Evolutionary conservation across 1,139 yeast genomes (phyloP), one percentile per base, ranked within the genome.

Genomic region (Saccharomycopsis hybrid): DNA sequence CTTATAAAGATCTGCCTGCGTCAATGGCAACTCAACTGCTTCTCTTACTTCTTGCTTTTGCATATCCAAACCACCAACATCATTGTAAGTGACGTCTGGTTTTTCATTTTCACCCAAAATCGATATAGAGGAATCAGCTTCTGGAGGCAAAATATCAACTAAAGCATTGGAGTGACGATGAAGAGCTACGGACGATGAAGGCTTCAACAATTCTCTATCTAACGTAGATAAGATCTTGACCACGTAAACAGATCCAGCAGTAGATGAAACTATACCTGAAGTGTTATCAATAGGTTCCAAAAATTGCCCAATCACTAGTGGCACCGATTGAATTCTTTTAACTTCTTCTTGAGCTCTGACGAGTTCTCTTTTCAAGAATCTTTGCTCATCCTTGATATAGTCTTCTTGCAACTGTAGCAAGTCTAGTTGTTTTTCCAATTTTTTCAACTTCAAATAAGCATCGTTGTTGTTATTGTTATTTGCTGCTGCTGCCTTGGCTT

Each of bases 51-150:
- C 99, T 68, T 94, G 98, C 61, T 92, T 94, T 68, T 94, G 99
- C 95, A 90, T 90, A 67, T 94, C 99, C 65, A 94, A 76, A 44
- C 98, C 99, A 68, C 99, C 99, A 50, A 94, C 97, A 67, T 94
- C 98, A 11, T 82, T 81, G 58, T 80, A 80, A 1, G 84, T 77
- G 35, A 80, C 85, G 63, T 87, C 95, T 13, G 96, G 96, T 62
- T 85, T 86, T 67, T 94, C 95, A 61, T 88, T 87, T 42, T 90
- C 95, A 41, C 96, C 94, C 62, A 94, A 86, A 66, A 94, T 89
- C 39, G 97, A 84, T 58, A 94, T 92, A 43, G 95, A 83, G 1
- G 97, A 89, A 64, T 94, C 99, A 0, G 98, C 97, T 73, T 94
- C 98, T 35, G 98, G 98, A 31, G 98, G 98, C 62, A 94, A 73